Conservation (phyloP, 768 basidiomycete genomes). For the Hygrophorus russula region DNA sequence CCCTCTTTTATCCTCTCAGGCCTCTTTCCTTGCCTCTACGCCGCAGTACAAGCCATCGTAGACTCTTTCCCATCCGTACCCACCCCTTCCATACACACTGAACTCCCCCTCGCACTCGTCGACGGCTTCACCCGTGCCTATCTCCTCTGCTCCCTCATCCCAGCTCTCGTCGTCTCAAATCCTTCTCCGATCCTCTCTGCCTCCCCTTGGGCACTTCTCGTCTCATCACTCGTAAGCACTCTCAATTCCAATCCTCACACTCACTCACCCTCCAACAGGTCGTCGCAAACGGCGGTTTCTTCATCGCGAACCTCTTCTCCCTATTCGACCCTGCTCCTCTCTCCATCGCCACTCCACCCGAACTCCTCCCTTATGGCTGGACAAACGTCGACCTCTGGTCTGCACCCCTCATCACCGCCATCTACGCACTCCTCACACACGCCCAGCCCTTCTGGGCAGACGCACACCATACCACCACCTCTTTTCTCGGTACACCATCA, state of each 20-base stretch:
- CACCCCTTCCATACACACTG: slow-evolving; percentile 37
- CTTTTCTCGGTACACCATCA: slow-evolving; percentile 28
- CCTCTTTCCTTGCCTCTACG: slow-evolving; percentile 51
- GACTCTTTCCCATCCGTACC: slow-evolving; percentile 50
- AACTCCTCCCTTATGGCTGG: slow-evolving; percentile 80
- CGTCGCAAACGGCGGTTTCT: slow-evolving; percentile 72
- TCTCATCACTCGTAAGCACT: slow-evolving; percentile 55
- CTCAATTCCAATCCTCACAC: background rate
- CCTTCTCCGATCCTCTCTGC: slow-evolving; percentile 35
- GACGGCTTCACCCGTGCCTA: slow-evolving; percentile 75
- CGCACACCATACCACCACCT: slow-evolving; percentile 12
- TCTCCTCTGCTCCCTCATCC: slow-evolving; percentile 68
- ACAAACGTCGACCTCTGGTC: slow-evolving; percentile 78
- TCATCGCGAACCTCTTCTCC: slow-evolving; percentile 64
- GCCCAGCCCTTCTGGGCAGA: slow-evolving; percentile 80
- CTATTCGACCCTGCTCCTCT: slow-evolving; percentile 66
- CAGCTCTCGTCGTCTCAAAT: slow-evolving; percentile 51
- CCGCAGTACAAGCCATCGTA: slow-evolving; percentile 47
- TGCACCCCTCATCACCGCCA: slow-evolving; percentile 63
- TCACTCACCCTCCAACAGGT: slow-evolving; percentile 26
- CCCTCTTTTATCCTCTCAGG: slow-evolving; percentile 79
- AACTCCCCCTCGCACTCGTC: slow-evolving; percentile 61
- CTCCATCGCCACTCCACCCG: slow-evolving; percentile 62
- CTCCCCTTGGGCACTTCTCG: slow-evolving; percentile 69
- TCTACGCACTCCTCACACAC: slow-evolving; percentile 78